Evolutionary conservation across 2,329 filamentous ascomycete genomes (phyloP), one percentile per base, ranked within the genome.

Genomic region (Venturia effusa): DNA sequence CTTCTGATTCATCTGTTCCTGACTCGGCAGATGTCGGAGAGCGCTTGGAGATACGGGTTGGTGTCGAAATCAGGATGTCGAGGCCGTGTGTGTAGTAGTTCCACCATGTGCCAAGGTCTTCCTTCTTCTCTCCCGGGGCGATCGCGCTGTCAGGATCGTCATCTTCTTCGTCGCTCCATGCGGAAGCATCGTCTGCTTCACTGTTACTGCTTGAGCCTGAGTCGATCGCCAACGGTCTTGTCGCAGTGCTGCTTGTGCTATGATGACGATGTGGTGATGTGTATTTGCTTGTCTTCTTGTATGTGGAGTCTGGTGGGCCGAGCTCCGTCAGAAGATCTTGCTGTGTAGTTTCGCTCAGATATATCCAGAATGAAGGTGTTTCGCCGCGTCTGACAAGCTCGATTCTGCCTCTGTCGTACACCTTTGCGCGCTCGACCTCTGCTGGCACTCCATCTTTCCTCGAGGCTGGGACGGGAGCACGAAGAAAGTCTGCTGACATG

Each of bases 81-180:
- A 99, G 95, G 1, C 94, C 94, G 67, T 96, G 87, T 68, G 93
- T 88, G 72, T 97, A 99, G 74, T 99, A 99, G 74, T 97, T 97
- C 76, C 94, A 97, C 73, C 97, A 99, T 43, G 79, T 76, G 72
- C 95, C 90, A 4, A 85, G 83, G 1, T 86, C 84, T 3, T 75
- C 86, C 68, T 73, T 80, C 78, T 67, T 79, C 37, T 75, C 74
- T 61, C 86, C 85, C 54, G 84, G 82, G 19, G 84, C 73, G 3
- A 78, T 82, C 65, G 83, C 83, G 40, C 80, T 70, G 0, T 68
- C 69, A 37, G 69, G 69, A 66, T 75, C 72, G 39, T 81, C 79
- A 7, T 75, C 82, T 27, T 81, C 82, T 32, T 89, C 88, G 27
- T 81, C 80, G 64, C 86, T 84, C 1, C 86, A 85, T 19, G 69